Evolutionary conservation across 2,329 filamentous ascomycete genomes (phyloP).

Genomic region (Phyllosticta citriasiana): DNA sequence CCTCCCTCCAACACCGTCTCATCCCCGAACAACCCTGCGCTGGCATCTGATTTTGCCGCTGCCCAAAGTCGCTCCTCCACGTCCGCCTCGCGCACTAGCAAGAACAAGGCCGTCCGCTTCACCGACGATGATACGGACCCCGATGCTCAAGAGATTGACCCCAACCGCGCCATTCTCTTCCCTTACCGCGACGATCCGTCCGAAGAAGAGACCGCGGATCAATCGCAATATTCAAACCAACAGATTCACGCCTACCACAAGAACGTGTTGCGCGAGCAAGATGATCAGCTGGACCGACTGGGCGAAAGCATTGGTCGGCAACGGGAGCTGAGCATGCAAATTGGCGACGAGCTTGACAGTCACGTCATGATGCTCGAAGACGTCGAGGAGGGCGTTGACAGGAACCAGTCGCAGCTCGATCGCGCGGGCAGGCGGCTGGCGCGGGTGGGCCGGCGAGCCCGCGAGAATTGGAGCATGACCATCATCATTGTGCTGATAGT

Average conservation of each 20-base stretch:
- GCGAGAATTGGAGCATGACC: constrained; percentile 81
- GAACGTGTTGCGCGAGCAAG: constrained; percentile 75
- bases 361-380: constrained; percentile 87
- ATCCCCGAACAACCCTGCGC: constrained; percentile 34
- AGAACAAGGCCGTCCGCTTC: constrained; percentile 73
- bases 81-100: constrained; percentile 15
- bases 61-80: constrained; percentile 24
- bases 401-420: constrained; percentile 67
- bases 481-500: constrained; percentile 72
- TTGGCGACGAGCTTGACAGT: constrained; percentile 87
- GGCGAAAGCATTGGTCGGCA: constrained; percentile 82
- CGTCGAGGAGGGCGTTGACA: constrained; percentile 70
- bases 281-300: constrained; percentile 81
- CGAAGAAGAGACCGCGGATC: constrained; percentile 36
- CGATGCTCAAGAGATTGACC: constrained; percentile 36
- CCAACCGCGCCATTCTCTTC: constrained; percentile 50
- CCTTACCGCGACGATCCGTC: constrained; percentile 63
- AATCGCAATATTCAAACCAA: constrained; percentile 58
- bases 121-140: constrained; percentile 42
- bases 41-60: constrained; percentile 26
- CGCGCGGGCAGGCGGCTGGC: constrained; percentile 64
- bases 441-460: constrained; percentile 60
- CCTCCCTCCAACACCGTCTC: constrained; percentile 27
- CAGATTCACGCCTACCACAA: constrained; percentile 82
- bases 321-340: constrained; percentile 86